phyloP scores from a whole-genome alignment of 208 protist species.

The Trypanosoma cruzi region DNA sequence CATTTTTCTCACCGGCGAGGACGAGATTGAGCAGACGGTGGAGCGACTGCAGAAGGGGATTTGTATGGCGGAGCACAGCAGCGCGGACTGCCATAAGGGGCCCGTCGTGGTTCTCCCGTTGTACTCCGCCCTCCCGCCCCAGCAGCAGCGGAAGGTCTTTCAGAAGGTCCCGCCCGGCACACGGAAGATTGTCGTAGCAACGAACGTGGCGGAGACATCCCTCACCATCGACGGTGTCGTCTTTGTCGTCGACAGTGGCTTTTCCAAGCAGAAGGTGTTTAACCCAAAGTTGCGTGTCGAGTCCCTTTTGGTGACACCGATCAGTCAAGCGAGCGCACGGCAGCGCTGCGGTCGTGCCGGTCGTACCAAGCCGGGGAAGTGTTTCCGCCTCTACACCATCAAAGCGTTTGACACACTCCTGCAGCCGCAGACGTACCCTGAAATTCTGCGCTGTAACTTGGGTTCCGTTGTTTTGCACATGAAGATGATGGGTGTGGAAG shows the following conservation, averaged over 20 bases:
- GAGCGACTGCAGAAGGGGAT: conserved; percentile 94
- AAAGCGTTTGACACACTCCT: conserved; percentile 95
- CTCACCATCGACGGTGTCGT: conserved; percentile 99
- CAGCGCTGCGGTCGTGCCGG: conserved; percentile 97
- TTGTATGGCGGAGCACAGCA: conserved; percentile 77
- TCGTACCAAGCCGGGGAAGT: conserved; percentile 96
- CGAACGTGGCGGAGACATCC: conserved; percentile 99
- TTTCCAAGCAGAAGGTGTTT: conserved; percentile 98
- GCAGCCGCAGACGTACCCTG: conserved; percentile 94
- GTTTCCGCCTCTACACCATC: conserved; percentile 97
- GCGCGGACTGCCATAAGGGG: conserved; percentile 72
- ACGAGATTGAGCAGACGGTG: conserved; percentile 99
- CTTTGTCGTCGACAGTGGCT: conserved; percentile 98
- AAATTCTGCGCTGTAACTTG: conserved; percentile 98
- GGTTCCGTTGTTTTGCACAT: conserved; percentile 96
- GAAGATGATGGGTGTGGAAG: conserved; percentile 98
- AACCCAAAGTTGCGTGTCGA: conserved; percentile 98
- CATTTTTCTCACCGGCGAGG: conserved; percentile 99
- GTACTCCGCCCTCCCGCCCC: conserved; percentile 98
- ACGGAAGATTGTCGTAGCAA: conserved; percentile 98
- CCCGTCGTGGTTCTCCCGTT: conserved; percentile 95
- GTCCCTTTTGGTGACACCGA: conserved; percentile 96
- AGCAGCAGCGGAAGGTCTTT: conserved; percentile 98
- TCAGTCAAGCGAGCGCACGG: conserved; percentile 96
- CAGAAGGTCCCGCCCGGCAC: conserved; percentile 86